A percentile compares a stretch with the other conserved stretches of the same genome.
Evolutionary conservation across 371 early-diverging fungal species (phyloP).

Genomic region (Apophysomyces ossiformis): DNA sequence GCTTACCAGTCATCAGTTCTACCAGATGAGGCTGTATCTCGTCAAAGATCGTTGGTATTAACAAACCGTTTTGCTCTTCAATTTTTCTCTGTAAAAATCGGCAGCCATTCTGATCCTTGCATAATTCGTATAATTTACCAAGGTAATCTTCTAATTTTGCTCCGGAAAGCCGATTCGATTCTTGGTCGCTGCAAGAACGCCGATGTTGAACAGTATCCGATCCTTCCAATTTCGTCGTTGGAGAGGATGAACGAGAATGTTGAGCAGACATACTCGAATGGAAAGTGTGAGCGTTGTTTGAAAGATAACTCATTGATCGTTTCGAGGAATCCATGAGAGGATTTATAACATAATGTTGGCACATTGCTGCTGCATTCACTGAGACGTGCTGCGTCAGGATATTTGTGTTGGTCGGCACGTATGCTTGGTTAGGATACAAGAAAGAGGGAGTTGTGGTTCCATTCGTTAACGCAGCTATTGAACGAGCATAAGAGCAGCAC

Average conservation of each 20-base stretch:
- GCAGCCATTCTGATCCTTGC: constrained; percentile 93
- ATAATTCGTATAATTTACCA: constrained; percentile 76
- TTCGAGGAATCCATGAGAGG: not conserved
- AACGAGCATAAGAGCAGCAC: constrained; percentile 61
- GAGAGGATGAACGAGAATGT: constrained; percentile 11
- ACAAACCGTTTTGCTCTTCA: constrained; percentile 72
- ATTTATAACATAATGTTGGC: not conserved
- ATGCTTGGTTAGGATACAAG: not conserved
- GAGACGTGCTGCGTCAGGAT: not conserved
- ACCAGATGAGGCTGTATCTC: constrained; percentile 78
- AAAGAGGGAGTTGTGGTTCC: not conserved
- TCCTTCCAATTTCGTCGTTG: not conserved
- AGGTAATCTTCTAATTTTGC: constrained; percentile 67
- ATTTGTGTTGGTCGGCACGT: not conserved
- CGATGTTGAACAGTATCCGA: not conserved
- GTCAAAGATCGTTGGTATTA: constrained; percentile 66
- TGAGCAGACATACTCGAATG: constrained; percentile 18
- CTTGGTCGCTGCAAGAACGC: constrained; percentile 24
- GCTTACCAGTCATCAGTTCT: constrained; percentile 79
- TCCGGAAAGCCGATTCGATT: constrained; percentile 68
- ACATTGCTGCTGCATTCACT: not conserved
- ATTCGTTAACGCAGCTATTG: constrained; percentile 9
- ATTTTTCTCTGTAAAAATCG: constrained; percentile 85
- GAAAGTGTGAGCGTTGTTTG: constrained; percentile 28
- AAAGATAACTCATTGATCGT: constrained; percentile 16